A percentile compares a stretch with the other conserved stretches of the same genome.
phyloP scores from a whole-genome alignment of 2,329 filamentous ascomycete genomes.

The Scedosporium boydii region DNA sequence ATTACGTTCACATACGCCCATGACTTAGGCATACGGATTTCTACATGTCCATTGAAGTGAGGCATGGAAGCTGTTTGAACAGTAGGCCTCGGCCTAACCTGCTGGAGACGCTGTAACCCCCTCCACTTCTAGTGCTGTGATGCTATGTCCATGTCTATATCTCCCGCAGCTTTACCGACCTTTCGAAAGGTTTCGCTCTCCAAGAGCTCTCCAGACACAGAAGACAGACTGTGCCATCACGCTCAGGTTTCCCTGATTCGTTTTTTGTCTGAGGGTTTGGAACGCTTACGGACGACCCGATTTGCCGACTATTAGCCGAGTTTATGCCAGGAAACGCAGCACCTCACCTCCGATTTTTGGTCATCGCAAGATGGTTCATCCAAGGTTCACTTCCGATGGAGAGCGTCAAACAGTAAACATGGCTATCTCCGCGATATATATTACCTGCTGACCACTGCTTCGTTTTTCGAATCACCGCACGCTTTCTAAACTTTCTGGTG shows the following conservation, averaged over 20 bases:
- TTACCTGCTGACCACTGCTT: not conserved
- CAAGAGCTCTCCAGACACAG: not conserved
- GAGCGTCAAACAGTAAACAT: not conserved
- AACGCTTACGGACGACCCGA: not conserved
- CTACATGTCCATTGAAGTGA: no score
- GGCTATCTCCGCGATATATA: not conserved
- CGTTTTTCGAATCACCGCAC: not conserved
- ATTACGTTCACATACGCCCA: not conserved
- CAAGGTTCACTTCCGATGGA: not conserved
- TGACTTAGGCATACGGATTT: no score
- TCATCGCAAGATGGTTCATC: not conserved
- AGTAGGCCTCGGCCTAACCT: no score
- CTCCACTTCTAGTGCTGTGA: no score
- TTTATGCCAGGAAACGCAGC: constrained; percentile 5
- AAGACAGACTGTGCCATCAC: not conserved
- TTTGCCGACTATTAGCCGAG: constrained; percentile 7
- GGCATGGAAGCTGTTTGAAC: no score
- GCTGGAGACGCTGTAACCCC: no score
- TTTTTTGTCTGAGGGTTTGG: not conserved
- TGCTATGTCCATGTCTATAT: no score
- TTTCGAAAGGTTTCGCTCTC: no score
- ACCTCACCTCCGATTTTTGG: constrained; percentile 7
- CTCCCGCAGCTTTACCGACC: no score
- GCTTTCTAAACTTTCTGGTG: no score
- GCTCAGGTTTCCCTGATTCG: not conserved